A percentile compares a stretch with the other conserved stretches of the same genome.
Evolutionary conservation across 176 grass and related monocot species (phyloP).

Genomic region (Oryza punctata): DNA sequence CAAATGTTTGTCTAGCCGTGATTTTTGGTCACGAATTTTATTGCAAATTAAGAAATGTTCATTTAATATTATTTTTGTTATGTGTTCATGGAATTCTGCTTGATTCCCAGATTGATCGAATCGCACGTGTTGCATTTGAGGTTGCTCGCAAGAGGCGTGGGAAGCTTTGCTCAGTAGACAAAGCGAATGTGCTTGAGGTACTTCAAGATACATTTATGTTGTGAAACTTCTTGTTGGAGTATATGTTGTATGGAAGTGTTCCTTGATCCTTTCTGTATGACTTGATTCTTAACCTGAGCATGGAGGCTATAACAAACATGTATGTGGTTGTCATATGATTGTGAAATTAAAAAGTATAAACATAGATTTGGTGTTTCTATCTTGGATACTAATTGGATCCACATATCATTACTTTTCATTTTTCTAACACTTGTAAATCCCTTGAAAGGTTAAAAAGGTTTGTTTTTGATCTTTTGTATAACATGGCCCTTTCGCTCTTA

Average conservation of each 20-base stretch:
- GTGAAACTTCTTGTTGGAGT: slow-evolving; percentile 14
- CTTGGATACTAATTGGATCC: slow-evolving; percentile 7
- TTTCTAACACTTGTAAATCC: background rate
- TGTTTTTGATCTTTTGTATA: background rate
- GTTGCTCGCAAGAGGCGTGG: slow-evolving; percentile 82
- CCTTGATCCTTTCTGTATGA: slow-evolving; percentile 1
- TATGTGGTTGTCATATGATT: background rate
- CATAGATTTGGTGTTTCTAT: background rate
- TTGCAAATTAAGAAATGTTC: background rate
- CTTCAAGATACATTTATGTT: background rate
- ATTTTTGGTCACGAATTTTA: background rate
- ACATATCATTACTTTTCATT: too few species aligned
- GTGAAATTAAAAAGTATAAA: background rate
- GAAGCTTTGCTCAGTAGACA: slow-evolving; percentile 87
- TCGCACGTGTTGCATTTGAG: slow-evolving; percentile 79
- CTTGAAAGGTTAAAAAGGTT: background rate
- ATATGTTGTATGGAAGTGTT: slow-evolving; percentile 14
- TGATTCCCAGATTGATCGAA: slow-evolving; percentile 71
- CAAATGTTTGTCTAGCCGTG: background rate
- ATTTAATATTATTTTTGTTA: slow-evolving; percentile 22
- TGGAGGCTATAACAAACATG: background rate
- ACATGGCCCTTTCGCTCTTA: slow-evolving; percentile 12
- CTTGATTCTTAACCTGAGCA: background rate
- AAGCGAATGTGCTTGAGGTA: slow-evolving; percentile 97
- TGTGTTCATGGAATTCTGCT: background rate